A percentile compares a stretch with the other conserved stretches of the same genome.
These are phyloP conservation scores for Paraconiothyrium sp. DNA, from an alignment of 2,329 filamentous ascomycete species.

Conservation along the genomic window DNA sequence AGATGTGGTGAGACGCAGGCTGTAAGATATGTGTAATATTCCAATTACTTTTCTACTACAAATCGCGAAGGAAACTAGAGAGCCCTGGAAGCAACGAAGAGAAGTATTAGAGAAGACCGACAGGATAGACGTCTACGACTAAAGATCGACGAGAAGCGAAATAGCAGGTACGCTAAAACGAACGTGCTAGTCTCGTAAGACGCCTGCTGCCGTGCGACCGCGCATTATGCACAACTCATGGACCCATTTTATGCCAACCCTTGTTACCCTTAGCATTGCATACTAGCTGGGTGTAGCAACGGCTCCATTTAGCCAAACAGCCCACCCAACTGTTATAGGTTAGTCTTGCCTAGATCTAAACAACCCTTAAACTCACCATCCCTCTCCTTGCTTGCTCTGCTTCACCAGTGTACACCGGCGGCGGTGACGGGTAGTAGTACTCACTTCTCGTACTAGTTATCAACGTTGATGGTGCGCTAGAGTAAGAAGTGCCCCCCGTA, in stretches of 20 bases:
- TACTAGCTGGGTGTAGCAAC: neutral
- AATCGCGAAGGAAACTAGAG: neutral
- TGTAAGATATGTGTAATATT: neutral
- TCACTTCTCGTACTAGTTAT: neutral
- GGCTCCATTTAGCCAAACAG: neutral
- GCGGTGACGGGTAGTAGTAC: neutral
- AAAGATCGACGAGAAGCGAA: constrained; percentile 9
- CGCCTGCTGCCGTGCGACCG: neutral
- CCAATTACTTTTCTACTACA: neutral
- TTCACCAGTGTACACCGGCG: neutral
- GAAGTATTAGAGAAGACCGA: neutral
- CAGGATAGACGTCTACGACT: neutral
- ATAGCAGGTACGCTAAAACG: constrained; percentile 1
- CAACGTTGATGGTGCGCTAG: constrained; percentile 1
- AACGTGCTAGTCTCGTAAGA: neutral
- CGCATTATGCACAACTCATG: neutral
- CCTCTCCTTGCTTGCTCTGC: neutral
- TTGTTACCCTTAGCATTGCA: neutral
- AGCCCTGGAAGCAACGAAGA: neutral
- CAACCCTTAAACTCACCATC: neutral
- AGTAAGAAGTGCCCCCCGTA: neutral
- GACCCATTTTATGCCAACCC: neutral
- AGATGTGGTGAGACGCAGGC: neutral
- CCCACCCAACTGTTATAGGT: neutral
- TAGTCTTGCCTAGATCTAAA: neutral